Percentiles rank a stretch among this genome's conserved stretches.
phyloP scores from a whole-genome alignment of 768 basidiomycete genomes.

The Macrolepiota fuliginosa region DNA sequence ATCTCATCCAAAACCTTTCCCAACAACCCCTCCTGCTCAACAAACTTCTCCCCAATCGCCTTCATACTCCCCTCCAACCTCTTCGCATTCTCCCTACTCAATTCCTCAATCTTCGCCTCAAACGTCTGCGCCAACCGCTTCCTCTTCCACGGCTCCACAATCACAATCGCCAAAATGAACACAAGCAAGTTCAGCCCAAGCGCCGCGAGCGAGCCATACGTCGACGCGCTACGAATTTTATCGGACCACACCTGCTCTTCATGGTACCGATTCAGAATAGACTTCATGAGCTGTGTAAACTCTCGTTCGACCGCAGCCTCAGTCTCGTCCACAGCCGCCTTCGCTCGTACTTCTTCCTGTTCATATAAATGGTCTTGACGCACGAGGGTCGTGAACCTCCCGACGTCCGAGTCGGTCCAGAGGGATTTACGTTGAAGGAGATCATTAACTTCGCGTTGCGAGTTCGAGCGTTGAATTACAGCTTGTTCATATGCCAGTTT shows the following conservation, averaged over 20 bases:
- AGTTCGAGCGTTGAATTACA: conserved; percentile 74
- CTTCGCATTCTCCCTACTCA: conserved; percentile 52
- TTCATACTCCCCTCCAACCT: conserved; percentile 47
- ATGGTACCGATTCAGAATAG: conserved; percentile 90
- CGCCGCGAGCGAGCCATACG: conserved; percentile 86
- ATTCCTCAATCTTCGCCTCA: conserved; percentile 76
- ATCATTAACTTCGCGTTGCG: conserved; percentile 95
- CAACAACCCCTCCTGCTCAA: conserved; percentile 39
- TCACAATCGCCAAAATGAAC: conserved; percentile 83
- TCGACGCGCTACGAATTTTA: conserved; percentile 94
- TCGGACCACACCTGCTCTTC: conserved; percentile 99
- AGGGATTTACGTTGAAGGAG: conserved; percentile 88
- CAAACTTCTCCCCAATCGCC: conserved; percentile 46
- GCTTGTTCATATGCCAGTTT: conserved; percentile 78
- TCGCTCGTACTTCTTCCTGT: conserved; percentile 72
- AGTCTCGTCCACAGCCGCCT: conserved; percentile 59
- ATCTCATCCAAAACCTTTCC: conserved; percentile 23
- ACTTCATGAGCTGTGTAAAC: conserved; percentile 84
- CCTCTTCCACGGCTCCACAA: conserved; percentile 98
- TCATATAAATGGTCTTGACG: conserved; percentile 87
- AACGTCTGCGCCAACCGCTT: conserved; percentile 83
- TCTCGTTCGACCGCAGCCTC: conserved; percentile 85
- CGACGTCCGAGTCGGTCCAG: conserved; percentile 92
- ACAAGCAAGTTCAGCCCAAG: conserved; percentile 87
- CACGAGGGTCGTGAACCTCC: conserved; percentile 85